Base-by-base conservation (phyloP, 345 rosid genomes). In the Litchi chinensis region DNA sequence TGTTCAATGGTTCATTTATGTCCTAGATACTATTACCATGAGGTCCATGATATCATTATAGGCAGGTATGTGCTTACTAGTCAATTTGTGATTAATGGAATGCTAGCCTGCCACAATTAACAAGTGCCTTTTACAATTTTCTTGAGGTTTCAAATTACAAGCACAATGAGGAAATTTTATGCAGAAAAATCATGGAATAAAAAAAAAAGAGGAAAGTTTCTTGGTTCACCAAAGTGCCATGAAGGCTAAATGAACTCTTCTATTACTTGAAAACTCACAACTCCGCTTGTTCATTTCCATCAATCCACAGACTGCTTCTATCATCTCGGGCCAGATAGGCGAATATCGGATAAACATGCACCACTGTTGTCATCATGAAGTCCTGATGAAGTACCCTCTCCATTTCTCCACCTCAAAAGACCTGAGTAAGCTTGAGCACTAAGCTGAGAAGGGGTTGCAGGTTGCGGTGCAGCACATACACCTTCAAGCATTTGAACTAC, bases 401-500 rank as follows among this genome's bases (percentile, higher is more conserved):
- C 81, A 18, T 86, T 87, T 80, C 74, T 85, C 88, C 87, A 83
- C 60, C 77, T 88, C 37, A 79, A 8, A 67, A 71, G 80, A 66
- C 79, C 71, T 8, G 83, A 69, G 76, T 78, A 68, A 32, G 78
- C 65, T 70, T 78, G 65, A 54, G 76, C 63, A 62, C 76, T 79
- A 9, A 78, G 68, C 43, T 77, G 85, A 26, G 81, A 66, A 22
- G 86, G 74, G 41, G 65, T 44, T 10, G 85, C 86, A 5, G 87
- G 87, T 28, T 81, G 70, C 59, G 91, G 88, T 48, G 81, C 88
- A 5, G 13, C 70, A 22, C 85, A 85, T 5, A 83, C 62, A 56
- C 93, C 88, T 78, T 88, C 88, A 10, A 89, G 93, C 91, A 89
- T 88, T 80, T 86, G 93, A 21, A 88, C 90, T 24, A 89, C 92